Conservation (phyloP, 208 protist species). For the Novymonas esmeraldas region DNA sequence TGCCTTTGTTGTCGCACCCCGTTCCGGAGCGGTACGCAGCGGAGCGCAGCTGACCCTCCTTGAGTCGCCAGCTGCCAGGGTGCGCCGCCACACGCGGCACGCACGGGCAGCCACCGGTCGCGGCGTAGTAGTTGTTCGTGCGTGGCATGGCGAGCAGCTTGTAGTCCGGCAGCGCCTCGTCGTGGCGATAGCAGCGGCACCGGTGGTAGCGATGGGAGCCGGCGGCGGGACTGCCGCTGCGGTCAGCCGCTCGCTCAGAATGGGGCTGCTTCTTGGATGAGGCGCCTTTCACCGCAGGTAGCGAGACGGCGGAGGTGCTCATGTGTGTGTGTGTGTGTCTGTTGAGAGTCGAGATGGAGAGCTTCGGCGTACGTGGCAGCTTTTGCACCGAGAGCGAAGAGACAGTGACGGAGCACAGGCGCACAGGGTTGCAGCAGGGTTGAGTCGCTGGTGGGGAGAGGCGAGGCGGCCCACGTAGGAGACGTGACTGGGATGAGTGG, state of each 20-base stretch:
- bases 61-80: constrained; percentile 73
- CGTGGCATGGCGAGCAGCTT: constrained; percentile 66
- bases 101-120: constrained; percentile 73
- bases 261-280: constrained; percentile 12
- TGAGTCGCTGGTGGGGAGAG: too few relatives aligned
- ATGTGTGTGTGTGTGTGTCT: constrained; percentile 5
- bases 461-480: too few relatives aligned
- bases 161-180: constrained; percentile 63
- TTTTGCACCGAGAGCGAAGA: constrained; percentile 4
- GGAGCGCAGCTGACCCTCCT: constrained; percentile 58
- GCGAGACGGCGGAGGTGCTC: constrained; percentile 14
- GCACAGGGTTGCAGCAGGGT: not conserved
- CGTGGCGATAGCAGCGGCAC: constrained; percentile 67
- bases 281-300: constrained; percentile 23
- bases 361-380: not conserved
- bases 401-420: not conserved
- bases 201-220: constrained; percentile 37
- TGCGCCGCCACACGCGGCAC: constrained; percentile 66
- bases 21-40: constrained; percentile 41
- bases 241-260: constrained; percentile 10
- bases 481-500: too few relatives aligned
- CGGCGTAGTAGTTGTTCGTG: constrained; percentile 84
- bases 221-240: not conserved
- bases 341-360: not conserved
- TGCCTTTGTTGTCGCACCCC: constrained; percentile 42